Evolutionary conservation across 2,329 filamentous ascomycete species (phyloP).

Genomic region (Coniochaeta ligniaria): DNA sequence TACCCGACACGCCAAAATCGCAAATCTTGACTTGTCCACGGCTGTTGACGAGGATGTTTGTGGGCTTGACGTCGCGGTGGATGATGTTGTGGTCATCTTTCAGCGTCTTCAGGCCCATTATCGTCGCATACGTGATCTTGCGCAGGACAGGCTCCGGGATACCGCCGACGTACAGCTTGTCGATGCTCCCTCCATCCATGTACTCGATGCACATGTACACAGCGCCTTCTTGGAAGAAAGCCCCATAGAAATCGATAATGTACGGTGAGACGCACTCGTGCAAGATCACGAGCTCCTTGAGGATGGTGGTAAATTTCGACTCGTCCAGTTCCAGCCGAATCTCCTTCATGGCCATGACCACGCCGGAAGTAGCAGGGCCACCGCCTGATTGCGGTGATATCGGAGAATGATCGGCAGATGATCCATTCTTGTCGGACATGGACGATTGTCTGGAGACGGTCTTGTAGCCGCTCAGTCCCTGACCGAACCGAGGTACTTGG

Average conservation of each 20-base stretch:
- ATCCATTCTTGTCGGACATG: constrained; percentile 24
- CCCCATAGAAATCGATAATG: constrained; percentile 98
- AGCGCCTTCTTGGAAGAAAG: constrained; percentile 97
- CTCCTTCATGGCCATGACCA: constrained; percentile 99
- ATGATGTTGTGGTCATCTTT: constrained; percentile 99
- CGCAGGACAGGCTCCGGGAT: constrained; percentile 81
- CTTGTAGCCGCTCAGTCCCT: constrained; percentile 43
- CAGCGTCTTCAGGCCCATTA: constrained; percentile 83
- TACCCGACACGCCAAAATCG: constrained; percentile 95
- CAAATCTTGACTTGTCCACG: constrained; percentile 94
- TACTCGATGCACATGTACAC: constrained; percentile 99
- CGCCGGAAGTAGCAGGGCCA: constrained; percentile 50
- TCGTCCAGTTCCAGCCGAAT: constrained; percentile 93
- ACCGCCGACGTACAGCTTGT: constrained; percentile 88
- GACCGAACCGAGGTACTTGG: constrained; percentile 48
- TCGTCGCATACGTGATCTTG: constrained; percentile 85
- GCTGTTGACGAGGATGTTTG: constrained; percentile 92
- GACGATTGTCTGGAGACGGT: constrained; percentile 26
- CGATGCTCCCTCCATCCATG: constrained; percentile 97
- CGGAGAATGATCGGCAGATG: constrained; percentile 19
- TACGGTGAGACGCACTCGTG: constrained; percentile 93
- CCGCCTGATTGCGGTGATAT: constrained; percentile 13
- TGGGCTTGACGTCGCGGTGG: constrained; percentile 96
- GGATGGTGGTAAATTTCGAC: constrained; percentile 91
- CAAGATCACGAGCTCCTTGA: constrained; percentile 94